phyloP scores from a whole-genome alignment of 2,329 filamentous ascomycete species.

The Berkeleyomyces rouxiae region DNA sequence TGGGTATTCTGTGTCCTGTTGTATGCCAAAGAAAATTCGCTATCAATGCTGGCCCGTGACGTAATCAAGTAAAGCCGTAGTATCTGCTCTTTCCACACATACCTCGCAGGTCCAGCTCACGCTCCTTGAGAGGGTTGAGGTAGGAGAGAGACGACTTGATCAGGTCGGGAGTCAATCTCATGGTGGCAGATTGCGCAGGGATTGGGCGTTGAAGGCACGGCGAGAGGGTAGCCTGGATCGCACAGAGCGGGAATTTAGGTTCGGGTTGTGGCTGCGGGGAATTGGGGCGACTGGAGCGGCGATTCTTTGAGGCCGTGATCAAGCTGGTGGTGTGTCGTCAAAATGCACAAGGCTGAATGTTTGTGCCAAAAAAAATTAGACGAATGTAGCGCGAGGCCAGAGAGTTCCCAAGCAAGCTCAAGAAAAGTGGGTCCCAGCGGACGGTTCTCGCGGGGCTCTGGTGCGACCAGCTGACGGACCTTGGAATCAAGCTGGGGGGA shows the following conservation, averaged over 20 bases:
- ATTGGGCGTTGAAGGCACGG: neutral
- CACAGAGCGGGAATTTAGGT: neutral
- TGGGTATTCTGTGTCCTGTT: constrained; percentile 93
- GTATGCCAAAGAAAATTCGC: constrained; percentile 30
- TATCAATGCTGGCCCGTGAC: constrained; percentile 65
- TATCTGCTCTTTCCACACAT: constrained; percentile 91
- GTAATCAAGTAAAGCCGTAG: constrained; percentile 57
- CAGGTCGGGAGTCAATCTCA: constrained; percentile 92
- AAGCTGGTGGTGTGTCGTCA: neutral
- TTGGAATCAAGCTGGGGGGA: neutral
- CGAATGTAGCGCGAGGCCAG: neutral
- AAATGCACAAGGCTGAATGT: constrained; percentile 12
- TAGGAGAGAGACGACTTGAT: constrained; percentile 92
- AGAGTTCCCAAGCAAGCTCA: neutral
- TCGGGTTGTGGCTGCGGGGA: neutral
- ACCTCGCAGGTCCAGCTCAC: constrained; percentile 99
- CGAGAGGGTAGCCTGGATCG: neutral
- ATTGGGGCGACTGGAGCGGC: neutral
- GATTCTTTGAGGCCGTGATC: neutral
- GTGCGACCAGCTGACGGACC: neutral
- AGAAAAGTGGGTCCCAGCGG: neutral
- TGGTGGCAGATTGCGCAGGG: constrained; percentile 26
- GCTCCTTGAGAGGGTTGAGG: constrained; percentile 96
- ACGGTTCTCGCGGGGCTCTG: constrained; percentile 2
- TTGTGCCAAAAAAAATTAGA: constrained; percentile 4